Conservation (phyloP, 305 asterid species). For the Fraxinus velutina region DNA sequence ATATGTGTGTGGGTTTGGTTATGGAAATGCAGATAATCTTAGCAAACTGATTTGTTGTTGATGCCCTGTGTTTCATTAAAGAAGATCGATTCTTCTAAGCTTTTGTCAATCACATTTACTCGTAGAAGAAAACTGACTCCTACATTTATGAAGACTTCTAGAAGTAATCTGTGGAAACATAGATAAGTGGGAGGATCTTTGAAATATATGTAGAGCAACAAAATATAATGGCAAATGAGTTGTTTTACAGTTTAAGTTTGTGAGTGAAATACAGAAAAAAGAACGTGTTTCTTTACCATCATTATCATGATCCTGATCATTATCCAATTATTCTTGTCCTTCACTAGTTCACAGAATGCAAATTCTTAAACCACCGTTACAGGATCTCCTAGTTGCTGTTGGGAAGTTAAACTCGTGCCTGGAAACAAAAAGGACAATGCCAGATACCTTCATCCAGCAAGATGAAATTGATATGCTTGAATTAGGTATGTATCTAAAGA, state of each 20-base stretch:
- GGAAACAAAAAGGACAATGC: slow-evolving; percentile 37
- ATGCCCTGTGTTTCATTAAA: neutral
- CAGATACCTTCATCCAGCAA: slow-evolving; percentile 51
- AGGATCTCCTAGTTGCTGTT: slow-evolving; percentile 70
- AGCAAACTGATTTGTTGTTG: neutral
- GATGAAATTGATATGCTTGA: slow-evolving; percentile 59
- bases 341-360: neutral
- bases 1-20: neutral
- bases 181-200: neutral
- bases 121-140: neutral
- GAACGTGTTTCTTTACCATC: neutral
- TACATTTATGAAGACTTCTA: neutral
- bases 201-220: neutral
- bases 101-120: neutral
- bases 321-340: neutral
- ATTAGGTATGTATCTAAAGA: slow-evolving; percentile 43
- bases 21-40: neutral
- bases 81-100: neutral
- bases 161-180: neutral
- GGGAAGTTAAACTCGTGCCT: slow-evolving; percentile 65
- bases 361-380: slow-evolving; percentile 19
- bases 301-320: neutral
- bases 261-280: neutral
- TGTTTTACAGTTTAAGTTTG: slow-evolving; percentile 2
- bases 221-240: neutral